phyloP scores from a whole-genome alignment of 2,329 filamentous ascomycete species.

The Curvularia lunata region DNA sequence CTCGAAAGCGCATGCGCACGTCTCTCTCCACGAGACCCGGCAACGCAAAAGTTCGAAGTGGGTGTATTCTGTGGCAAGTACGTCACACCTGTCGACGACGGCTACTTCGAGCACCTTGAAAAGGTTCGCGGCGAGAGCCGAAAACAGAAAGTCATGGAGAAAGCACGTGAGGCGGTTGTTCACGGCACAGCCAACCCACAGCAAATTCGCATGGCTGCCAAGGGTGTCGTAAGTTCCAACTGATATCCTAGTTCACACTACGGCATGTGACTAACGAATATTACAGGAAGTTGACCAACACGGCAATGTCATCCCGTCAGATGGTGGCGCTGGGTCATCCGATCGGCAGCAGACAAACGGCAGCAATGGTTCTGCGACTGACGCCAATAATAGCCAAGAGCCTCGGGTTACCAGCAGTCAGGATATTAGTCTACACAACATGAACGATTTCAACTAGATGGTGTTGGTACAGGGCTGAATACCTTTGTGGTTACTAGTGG shows the following conservation, averaged over 20 bases:
- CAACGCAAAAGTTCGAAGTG: constrained; percentile 76
- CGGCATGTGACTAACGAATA: constrained; percentile 16
- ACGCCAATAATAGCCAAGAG: constrained; percentile 33
- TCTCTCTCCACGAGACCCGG: constrained; percentile 64
- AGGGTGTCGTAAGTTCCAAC: constrained; percentile 57
- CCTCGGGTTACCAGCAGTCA: constrained; percentile 54
- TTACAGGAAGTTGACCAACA: constrained; percentile 57
- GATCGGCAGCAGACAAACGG: constrained; percentile 36
- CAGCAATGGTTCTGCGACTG: constrained; percentile 20
- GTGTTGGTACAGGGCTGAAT: background rate
- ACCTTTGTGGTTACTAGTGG: background rate
- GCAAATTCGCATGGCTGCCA: constrained; percentile 67
- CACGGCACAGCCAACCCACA: constrained; percentile 65
- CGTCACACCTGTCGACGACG: constrained; percentile 76
- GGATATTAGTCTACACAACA: constrained; percentile 68
- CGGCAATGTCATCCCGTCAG: constrained; percentile 63
- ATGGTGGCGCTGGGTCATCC: constrained; percentile 31
- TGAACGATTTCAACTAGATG: constrained; percentile 48
- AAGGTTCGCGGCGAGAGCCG: constrained; percentile 72
- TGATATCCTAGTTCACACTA: background rate
- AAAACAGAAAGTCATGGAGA: constrained; percentile 70
- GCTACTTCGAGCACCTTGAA: constrained; percentile 84
- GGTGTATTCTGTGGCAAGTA: constrained; percentile 93
- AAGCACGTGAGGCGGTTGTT: constrained; percentile 68
- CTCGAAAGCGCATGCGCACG: constrained; percentile 80